phyloP scores from a whole-genome alignment of 108 stramenopile species.

The Epipyxis sp. region DNA sequence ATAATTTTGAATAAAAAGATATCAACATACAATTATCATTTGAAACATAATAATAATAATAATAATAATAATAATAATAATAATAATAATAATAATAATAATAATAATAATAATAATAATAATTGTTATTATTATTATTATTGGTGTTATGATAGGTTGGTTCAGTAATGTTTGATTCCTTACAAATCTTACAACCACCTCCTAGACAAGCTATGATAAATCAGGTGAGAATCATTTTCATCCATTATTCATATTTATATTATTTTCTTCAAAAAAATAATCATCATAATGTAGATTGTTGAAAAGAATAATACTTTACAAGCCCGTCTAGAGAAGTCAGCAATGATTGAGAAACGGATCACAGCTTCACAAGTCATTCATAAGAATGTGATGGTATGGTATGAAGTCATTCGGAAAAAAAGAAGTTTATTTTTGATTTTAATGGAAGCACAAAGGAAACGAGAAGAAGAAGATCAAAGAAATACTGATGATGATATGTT shows the following conservation, averaged over 20 bases:
- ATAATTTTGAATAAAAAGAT: background rate
- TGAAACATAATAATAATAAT: no score
- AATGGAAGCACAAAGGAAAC: no score
- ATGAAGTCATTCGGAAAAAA: background rate
- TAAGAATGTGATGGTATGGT: constrained; percentile 9
- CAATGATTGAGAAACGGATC: no score
- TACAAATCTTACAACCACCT: background rate
- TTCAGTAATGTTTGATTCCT: background rate
- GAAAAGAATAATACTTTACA: no score
- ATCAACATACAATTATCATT: background rate
- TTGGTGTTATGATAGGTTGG: background rate
- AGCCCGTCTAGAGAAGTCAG: no score
- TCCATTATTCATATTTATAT: no score
- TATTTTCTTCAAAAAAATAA: no score
- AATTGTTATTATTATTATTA: background rate
- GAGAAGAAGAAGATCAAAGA: no score
- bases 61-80: background rate
- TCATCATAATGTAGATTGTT: no score
- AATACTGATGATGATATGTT: no score
- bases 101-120: background rate
- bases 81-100: background rate
- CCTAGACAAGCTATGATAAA: background rate
- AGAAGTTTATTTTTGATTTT: no score
- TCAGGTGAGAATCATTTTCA: background rate
- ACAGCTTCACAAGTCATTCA: background rate